Evolutionary conservation across 176 grass and related monocot species (phyloP).

Genomic region (Dactylis glomerata): DNA sequence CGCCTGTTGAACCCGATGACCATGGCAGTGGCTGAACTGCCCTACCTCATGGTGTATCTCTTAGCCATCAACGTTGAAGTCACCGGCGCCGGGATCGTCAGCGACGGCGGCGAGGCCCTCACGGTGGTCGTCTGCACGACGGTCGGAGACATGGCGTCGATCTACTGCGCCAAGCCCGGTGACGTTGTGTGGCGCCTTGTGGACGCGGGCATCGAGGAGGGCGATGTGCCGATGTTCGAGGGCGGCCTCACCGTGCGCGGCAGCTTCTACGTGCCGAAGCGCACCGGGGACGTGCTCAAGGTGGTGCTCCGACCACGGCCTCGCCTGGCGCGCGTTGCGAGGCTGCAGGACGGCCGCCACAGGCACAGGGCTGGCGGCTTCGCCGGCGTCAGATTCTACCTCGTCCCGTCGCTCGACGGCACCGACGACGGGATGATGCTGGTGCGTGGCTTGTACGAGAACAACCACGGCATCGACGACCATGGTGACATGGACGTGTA

Average conservation of each 20-base stretch:
- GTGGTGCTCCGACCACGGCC: neutral
- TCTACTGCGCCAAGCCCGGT: neutral
- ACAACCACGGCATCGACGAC: neutral
- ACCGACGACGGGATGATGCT: neutral
- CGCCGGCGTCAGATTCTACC: neutral
- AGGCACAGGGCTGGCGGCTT: neutral
- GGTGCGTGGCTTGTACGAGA: neutral
- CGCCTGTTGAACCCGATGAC: neutral
- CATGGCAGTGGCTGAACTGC: neutral
- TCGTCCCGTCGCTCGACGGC: neutral
- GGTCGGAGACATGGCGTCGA: neutral
- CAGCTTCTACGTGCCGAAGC: neutral
- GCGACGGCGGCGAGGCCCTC: neutral
- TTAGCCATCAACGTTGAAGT: neutral
- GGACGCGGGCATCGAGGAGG: neutral
- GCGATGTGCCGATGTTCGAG: neutral
- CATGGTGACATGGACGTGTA: neutral
- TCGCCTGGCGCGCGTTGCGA: neutral
- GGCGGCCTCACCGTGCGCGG: neutral
- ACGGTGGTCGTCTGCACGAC: neutral
- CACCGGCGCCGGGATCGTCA: neutral
- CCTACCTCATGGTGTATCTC: neutral
- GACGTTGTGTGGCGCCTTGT: neutral
- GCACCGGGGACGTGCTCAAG: neutral
- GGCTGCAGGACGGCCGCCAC: neutral